A percentile compares a stretch with the other conserved stretches of the same genome.
Evolutionary conservation across 176 grass and related monocot genomes (phyloP).

Genomic region (Zea luxurians): DNA sequence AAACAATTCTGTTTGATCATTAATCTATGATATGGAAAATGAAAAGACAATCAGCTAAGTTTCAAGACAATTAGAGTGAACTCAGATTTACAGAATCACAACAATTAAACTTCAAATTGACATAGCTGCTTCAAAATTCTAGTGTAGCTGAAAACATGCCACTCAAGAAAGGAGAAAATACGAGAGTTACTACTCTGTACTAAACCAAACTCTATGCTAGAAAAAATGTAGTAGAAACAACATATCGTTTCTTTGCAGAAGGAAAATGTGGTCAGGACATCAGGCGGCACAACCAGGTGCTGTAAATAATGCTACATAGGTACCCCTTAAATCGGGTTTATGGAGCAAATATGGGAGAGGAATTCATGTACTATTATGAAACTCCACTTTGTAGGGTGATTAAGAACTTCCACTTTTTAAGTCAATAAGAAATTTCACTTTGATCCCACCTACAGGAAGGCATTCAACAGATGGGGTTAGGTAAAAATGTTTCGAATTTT

Average conservation of each 20-base stretch:
- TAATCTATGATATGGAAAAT: not conserved
- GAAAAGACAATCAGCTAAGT: not conserved
- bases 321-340: not conserved
- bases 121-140: not conserved
- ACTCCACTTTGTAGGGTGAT: not conserved
- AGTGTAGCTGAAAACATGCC: not conserved
- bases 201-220: not conserved
- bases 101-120: conserved; percentile 15
- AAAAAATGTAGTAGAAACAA: conserved; percentile 2
- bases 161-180: not conserved
- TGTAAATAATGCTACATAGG: not conserved
- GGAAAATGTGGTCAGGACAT: not conserved
- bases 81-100: not conserved
- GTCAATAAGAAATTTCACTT: conserved; percentile 2
- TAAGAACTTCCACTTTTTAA: not conserved
- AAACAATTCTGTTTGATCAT: not conserved
- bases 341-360: not conserved
- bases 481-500: conserved; percentile 17
- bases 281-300: not conserved
- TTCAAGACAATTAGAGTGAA: not conserved
- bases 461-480: not conserved
- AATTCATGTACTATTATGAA: conserved; percentile 10
- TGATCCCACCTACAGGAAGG: not conserved
- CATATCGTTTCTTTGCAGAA: not conserved
- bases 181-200: not conserved